Evolutionary conservation across 148 eudicot genomes (phyloP).

Genomic region (Rhododendron henanense): DNA sequence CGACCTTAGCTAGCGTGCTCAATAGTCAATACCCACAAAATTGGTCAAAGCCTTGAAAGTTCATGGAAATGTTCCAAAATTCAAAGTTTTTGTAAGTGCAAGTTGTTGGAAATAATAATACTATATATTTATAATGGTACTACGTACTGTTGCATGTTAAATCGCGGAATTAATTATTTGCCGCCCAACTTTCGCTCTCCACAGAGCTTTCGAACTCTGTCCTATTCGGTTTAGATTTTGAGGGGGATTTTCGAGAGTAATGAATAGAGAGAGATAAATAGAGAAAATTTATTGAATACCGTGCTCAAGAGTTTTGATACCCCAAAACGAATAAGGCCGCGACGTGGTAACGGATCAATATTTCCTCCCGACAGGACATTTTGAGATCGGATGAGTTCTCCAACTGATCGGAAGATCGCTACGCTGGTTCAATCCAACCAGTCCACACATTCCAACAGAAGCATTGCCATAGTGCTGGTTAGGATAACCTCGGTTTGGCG

Average conservation of each 20-base stretch:
- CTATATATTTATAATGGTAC: neutral
- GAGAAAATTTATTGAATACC: too few species aligned
- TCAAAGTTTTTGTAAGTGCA: neutral
- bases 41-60: neutral
- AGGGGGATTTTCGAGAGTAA: too few species aligned
- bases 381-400: too few species aligned
- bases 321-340: too few species aligned
- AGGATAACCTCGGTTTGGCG: neutral
- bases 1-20: neutral
- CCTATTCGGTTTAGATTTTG: rapidly evolving
- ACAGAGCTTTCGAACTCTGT: neutral
- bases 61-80: neutral
- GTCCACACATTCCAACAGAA: neutral
- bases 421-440: too few species aligned
- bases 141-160: neutral
- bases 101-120: neutral
- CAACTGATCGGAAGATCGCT: too few species aligned
- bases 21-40: neutral
- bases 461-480: neutral
- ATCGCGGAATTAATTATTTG: neutral
- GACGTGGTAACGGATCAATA: too few species aligned
- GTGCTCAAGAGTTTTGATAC: too few species aligned
- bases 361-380: too few species aligned
- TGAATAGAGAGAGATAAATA: too few species aligned
- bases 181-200: neutral